Percentiles rank a stretch among this genome's conserved stretches.
These are phyloP conservation scores for Entomortierella beljakovae DNA, from an alignment of 192 early-diverging fungal genomes.

Conservation along the genomic window DNA sequence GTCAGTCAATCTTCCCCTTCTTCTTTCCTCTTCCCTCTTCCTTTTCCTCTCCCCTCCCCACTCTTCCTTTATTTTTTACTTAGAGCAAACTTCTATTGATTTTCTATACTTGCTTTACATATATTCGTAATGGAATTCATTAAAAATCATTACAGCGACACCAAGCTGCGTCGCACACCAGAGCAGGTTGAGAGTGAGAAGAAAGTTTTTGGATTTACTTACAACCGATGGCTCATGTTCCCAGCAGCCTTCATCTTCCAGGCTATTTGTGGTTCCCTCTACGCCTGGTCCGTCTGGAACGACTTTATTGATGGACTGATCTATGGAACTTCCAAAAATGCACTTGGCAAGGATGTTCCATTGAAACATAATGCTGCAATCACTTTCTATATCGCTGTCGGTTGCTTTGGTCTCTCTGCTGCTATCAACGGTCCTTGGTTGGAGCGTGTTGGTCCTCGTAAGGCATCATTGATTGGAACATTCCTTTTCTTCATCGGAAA, in stretches of 20 bases:
- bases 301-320: conserved; percentile 71
- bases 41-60: not conserved
- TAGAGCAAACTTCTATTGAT: not conserved
- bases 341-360: conserved; percentile 58
- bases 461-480: conserved; percentile 71
- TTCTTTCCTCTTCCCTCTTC: not conserved
- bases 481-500: conserved; percentile 76
- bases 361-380: conserved; percentile 52
- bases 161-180: conserved; percentile 69
- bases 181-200: conserved; percentile 69
- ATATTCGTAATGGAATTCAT: not conserved
- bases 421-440: conserved; percentile 85
- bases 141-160: conserved; percentile 51
- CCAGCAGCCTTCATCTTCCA: conserved; percentile 78
- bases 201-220: conserved; percentile 49
- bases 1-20: not conserved
- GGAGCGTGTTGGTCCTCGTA: conserved; percentile 79
- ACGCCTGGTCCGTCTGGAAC: conserved; percentile 85
- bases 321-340: conserved; percentile 50
- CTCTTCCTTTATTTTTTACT: not conserved
- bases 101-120: not conserved
- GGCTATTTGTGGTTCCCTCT: conserved; percentile 79
- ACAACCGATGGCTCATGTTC: conserved; percentile 77
- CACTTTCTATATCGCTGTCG: conserved; percentile 84
- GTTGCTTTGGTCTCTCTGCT: conserved; percentile 77